phyloP scores from a whole-genome alignment of 2,329 filamentous ascomycete species.

The Trichoderma harzianum region DNA sequence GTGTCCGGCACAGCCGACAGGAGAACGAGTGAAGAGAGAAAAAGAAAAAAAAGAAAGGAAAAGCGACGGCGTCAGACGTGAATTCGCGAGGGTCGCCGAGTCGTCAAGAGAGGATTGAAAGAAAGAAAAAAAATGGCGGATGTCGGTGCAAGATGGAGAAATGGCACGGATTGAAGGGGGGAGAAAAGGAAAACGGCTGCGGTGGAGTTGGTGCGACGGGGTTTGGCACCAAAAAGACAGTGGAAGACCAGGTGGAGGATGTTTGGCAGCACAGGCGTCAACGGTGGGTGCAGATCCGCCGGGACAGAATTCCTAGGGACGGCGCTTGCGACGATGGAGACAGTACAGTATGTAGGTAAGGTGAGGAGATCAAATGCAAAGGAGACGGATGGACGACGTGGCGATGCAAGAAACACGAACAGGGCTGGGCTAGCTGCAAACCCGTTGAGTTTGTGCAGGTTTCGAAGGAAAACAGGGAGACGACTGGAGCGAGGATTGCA shows the following conservation, averaged over 20 bases:
- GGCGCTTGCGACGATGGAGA: conserved; percentile 3
- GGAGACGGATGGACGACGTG: background rate
- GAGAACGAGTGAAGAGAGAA: conserved; percentile 8
- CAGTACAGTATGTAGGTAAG: background rate
- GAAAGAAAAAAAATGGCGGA: conserved; percentile 1
- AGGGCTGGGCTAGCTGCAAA: background rate
- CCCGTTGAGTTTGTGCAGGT: background rate
- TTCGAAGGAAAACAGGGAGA: background rate
- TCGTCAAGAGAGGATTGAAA: background rate
- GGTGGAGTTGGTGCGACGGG: conserved; percentile 17
- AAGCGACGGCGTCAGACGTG: background rate
- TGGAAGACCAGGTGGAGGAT: background rate
- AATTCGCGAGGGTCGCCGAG: background rate
- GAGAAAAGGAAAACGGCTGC: background rate
- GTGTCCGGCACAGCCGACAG: conserved; percentile 18
- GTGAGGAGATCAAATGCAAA: background rate
- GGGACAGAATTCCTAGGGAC: conserved; percentile 8
- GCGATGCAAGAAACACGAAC: background rate
- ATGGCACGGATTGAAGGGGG: conserved; percentile 3
- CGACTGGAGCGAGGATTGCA: background rate
- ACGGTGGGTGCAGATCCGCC: conserved; percentile 11
- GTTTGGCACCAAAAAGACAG: background rate
- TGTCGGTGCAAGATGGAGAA: conserved; percentile 9
- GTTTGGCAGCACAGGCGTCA: conserved; percentile 4
- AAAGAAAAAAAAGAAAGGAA: background rate